Evolutionary conservation across 768 basidiomycete genomes (phyloP).

Genomic region (Boletus rex-veris): DNA sequence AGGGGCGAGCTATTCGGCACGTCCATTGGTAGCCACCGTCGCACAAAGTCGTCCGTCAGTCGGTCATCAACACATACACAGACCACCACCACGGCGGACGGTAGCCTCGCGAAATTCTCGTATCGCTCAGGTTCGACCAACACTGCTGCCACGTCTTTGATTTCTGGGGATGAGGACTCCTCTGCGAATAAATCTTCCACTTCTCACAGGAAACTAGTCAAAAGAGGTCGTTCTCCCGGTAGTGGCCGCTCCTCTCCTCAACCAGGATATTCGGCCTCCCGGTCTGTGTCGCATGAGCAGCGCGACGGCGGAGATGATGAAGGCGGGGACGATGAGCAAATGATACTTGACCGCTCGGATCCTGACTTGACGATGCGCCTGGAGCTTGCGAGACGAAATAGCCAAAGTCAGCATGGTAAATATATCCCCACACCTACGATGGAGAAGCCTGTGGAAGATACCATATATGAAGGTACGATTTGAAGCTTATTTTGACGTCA

Average conservation of each 20-base stretch:
- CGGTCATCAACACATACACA: constrained; percentile 73
- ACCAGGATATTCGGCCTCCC: constrained; percentile 35
- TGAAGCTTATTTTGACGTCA: constrained; percentile 2
- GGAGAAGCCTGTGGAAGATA: constrained; percentile 54
- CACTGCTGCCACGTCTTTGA: constrained; percentile 60
- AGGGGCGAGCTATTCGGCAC: constrained; percentile 76
- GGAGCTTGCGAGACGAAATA: constrained; percentile 82
- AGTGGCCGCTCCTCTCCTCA: constrained; percentile 35
- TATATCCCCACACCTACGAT: constrained; percentile 36
- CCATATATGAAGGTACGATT: constrained; percentile 72
- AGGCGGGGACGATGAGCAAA: constrained; percentile 42
- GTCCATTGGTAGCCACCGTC: constrained; percentile 63
- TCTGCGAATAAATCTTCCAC: constrained; percentile 42
- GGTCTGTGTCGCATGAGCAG: constrained; percentile 43
- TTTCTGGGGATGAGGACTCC: constrained; percentile 59
- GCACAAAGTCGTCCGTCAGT: constrained; percentile 59
- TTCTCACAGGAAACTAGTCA: constrained; percentile 47
- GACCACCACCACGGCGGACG: constrained; percentile 63
- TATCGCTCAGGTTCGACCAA: constrained; percentile 65
- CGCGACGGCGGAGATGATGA: constrained; percentile 38
- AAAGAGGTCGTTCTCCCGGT: constrained; percentile 44
- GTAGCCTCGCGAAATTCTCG: constrained; percentile 69
- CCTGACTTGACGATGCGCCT: constrained; percentile 73
- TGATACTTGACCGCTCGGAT: constrained; percentile 61
- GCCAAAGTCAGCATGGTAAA: constrained; percentile 66